Evolutionary conservation across 208 protist genomes (phyloP).

Genomic region (Acanthamoeba sp.): DNA sequence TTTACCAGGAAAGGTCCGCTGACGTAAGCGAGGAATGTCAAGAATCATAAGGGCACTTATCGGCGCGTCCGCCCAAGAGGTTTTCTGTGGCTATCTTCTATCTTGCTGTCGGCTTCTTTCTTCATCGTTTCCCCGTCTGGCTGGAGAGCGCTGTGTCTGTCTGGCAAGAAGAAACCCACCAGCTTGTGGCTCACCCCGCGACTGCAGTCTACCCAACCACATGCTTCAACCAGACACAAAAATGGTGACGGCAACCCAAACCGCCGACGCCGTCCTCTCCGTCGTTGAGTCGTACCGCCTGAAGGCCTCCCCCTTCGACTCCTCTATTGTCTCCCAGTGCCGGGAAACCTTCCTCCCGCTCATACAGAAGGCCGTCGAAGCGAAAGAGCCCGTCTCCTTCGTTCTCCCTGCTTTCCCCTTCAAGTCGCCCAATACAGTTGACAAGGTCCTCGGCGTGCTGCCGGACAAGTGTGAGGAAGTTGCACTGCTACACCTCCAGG

Average conservation of each 20-base stretch:
- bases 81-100: neutral
- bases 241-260: neutral
- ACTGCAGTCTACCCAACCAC: neutral
- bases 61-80: neutral
- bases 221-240: neutral
- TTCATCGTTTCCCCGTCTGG: neutral
- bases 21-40: neutral
- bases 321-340: neutral
- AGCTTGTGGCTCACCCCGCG: neutral
- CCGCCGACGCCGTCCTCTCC: neutral
- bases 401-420: conserved; percentile 64
- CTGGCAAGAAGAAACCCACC: neutral
- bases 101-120: neutral
- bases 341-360: neutral
- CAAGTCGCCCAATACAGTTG: conserved; percentile 34
- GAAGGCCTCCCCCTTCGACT: neutral
- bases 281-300: neutral
- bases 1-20: neutral
- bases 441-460: conserved; percentile 67
- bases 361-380: neutral
- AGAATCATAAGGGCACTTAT: neutral
- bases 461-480: conserved; percentile 53
- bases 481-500: conserved; percentile 33
- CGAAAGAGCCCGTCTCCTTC: conserved; percentile 16
- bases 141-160: neutral